phyloP scores from a whole-genome alignment of 495 filamentous ascomycete genomes.

The Neurospora sublineolata region DNA sequence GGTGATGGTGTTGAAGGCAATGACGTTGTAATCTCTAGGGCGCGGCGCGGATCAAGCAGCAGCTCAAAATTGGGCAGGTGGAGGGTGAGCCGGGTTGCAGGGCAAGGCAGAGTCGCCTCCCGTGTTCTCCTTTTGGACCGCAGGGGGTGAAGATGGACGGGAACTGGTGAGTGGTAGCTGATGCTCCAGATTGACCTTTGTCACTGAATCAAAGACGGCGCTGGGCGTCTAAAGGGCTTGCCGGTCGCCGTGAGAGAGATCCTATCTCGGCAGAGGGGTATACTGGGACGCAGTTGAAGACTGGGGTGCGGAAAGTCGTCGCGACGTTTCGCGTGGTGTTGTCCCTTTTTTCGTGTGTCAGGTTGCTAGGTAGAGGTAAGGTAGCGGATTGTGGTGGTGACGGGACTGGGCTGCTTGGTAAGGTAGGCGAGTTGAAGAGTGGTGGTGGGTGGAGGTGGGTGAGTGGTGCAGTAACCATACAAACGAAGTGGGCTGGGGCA shows the following conservation, averaged over 20 bases:
- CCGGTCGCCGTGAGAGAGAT: not conserved
- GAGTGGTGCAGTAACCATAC: conserved; percentile 1
- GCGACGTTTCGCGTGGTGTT: not conserved
- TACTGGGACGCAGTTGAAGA: not conserved
- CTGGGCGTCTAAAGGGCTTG: not conserved
- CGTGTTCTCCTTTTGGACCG: not conserved
- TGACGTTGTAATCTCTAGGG: conserved; percentile 6
- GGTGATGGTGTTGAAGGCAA: conserved; percentile 3
- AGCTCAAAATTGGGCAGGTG: conserved; percentile 20
- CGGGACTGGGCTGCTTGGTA: not conserved
- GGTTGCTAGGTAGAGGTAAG: not conserved
- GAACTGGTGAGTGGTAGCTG: not conserved
- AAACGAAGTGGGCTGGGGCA: not conserved
- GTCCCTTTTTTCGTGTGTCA: not conserved
- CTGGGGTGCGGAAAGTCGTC: not conserved
- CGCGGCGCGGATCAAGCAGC: conserved; percentile 9
- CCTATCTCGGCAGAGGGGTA: not conserved
- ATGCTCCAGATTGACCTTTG: not conserved
- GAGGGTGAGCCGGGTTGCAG: conserved; percentile 3
- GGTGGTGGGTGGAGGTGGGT: not conserved
- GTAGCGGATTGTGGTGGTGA: not conserved
- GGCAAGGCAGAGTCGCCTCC: not conserved
- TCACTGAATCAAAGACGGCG: not conserved
- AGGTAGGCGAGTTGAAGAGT: not conserved
- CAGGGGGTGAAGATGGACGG: not conserved